These are phyloP conservation scores for Cladosporium oxysporum DNA, from an alignment of 2,329 filamentous ascomycete species.

Conservation along the genomic window DNA sequence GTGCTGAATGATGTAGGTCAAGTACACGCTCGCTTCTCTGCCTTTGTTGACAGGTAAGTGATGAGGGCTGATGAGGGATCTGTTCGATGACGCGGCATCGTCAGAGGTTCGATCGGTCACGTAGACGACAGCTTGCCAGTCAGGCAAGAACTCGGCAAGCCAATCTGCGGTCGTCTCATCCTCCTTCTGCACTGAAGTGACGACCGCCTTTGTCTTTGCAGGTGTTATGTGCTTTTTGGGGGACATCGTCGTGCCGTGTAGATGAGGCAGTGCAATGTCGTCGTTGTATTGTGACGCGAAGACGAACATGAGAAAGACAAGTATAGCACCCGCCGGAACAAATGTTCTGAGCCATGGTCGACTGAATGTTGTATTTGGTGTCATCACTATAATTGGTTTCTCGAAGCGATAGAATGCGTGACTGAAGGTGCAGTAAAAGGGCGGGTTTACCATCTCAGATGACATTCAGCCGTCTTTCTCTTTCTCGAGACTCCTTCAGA, in stretches of 20 bases:
- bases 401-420: not conserved
- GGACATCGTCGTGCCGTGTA: not conserved
- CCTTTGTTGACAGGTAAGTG: constrained; percentile 41
- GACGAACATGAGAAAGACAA: not conserved
- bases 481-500: not conserved
- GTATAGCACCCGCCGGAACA: not conserved
- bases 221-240: not conserved
- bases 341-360: not conserved
- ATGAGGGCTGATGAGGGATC: not conserved
- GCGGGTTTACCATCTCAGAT: not conserved
- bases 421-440: not conserved
- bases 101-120: constrained; percentile 42
- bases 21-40: constrained; percentile 50
- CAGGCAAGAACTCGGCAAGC: constrained; percentile 48
- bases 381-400: not conserved
- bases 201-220: not conserved
- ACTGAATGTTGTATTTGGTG: not conserved
- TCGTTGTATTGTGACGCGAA: not conserved
- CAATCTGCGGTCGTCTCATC: constrained; percentile 36
- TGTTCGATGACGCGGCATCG: constrained; percentile 22
- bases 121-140: constrained; percentile 52
- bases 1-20: constrained; percentile 50
- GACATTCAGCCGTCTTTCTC: no score
- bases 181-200: not conserved
- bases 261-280: not conserved